A percentile compares a stretch with the other conserved stretches of the same genome.
Evolutionary conservation across 176 grass and related monocot genomes (phyloP).

Genomic region (Otatea glauca): DNA sequence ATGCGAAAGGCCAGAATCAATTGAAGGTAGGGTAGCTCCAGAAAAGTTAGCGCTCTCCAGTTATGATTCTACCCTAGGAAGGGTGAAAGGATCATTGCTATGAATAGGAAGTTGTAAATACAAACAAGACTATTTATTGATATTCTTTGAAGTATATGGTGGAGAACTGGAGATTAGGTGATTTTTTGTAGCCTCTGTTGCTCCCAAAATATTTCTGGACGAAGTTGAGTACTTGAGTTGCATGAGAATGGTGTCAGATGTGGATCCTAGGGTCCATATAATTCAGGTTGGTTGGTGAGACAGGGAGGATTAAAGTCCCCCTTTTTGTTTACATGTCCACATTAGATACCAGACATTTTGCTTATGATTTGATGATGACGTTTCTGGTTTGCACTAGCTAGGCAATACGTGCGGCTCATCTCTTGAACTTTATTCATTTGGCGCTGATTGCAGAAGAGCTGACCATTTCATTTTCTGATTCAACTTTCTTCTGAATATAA

Average conservation of each 20-base stretch:
- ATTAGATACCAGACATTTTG: background rate
- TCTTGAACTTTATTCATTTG: background rate
- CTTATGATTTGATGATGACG: background rate
- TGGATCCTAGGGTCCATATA: background rate
- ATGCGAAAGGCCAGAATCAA: background rate
- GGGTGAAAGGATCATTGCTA: constrained; percentile 17
- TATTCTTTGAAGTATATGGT: background rate
- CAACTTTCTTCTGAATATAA: background rate
- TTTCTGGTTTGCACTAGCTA: background rate
- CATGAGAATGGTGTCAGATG: background rate
- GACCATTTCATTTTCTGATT: background rate
- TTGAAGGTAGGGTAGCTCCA: constrained; percentile 19
- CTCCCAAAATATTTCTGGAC: background rate
- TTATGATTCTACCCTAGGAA: constrained; percentile 24
- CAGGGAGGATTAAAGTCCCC: background rate
- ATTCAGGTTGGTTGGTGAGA: constrained; percentile 13
- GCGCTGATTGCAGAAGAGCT: background rate
- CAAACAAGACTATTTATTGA: background rate
- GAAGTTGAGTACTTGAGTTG: constrained; percentile 2
- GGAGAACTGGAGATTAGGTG: background rate
- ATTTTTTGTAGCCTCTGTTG: background rate
- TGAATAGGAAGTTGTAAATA: constrained; percentile 49
- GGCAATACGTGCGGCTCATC: background rate
- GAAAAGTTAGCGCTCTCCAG: background rate
- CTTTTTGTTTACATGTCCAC: background rate